A percentile compares a stretch with the other conserved stretches of the same genome.
These are phyloP conservation scores for Dioszegia hungarica DNA, from an alignment of 768 basidiomycete species.

Conservation along the genomic window DNA sequence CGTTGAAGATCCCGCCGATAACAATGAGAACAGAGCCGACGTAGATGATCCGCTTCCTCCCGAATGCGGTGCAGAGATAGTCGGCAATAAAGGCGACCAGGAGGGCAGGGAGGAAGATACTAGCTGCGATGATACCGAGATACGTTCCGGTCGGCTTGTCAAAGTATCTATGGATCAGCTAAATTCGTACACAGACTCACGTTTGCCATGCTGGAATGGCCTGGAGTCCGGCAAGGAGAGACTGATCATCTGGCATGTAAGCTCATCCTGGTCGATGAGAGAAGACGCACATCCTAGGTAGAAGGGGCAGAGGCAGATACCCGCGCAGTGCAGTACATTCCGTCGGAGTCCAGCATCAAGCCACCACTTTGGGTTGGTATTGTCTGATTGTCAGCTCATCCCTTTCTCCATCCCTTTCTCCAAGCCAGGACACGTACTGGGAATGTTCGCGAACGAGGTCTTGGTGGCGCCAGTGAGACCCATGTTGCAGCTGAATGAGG, in stretches of 20 bases:
- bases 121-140: slow-evolving; percentile 20
- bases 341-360: slow-evolving; percentile 7
- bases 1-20: slow-evolving; percentile 10
- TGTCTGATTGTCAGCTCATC: not conserved
- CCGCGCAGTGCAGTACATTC: slow-evolving; percentile 16
- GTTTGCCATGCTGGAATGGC: slow-evolving; percentile 16
- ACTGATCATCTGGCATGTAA: slow-evolving; percentile 15
- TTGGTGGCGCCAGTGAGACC: not conserved
- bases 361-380: slow-evolving; percentile 17
- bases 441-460: slow-evolving; percentile 9
- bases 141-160: slow-evolving; percentile 7
- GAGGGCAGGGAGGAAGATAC: slow-evolving; percentile 23
- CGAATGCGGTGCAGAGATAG: slow-evolving; percentile 5
- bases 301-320: slow-evolving; percentile 10
- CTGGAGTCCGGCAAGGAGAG: slow-evolving; percentile 14
- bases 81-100: slow-evolving; percentile 11
- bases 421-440: not conserved
- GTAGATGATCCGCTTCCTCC: slow-evolving; percentile 10
- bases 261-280: not conserved
- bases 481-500: not conserved
- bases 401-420: no score
- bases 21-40: slow-evolving; percentile 23
- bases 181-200: slow-evolving; percentile 1
- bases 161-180: slow-evolving; percentile 13
- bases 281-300: slow-evolving; percentile 9